Conservation (phyloP, 129 eudicot genomes). For the Chrysanthemum lavandulifolium region DNA sequence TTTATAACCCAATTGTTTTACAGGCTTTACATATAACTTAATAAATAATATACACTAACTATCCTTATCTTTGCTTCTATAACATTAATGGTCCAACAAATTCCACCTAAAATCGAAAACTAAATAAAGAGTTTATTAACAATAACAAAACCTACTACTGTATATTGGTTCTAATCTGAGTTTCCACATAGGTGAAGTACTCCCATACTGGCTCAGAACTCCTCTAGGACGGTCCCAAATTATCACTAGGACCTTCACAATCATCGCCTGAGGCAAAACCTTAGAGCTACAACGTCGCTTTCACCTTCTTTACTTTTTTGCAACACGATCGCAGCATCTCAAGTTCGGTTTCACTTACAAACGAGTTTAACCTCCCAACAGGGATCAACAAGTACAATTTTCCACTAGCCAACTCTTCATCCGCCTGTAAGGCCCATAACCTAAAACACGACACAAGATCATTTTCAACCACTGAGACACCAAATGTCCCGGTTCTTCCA, state of each 20-base stretch:
- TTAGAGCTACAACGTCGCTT: slow-evolving; percentile 29
- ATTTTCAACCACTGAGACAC: slow-evolving; percentile 27
- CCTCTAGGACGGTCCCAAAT: not conserved
- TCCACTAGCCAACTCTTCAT: slow-evolving; percentile 27
- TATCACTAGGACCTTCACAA: not conserved
- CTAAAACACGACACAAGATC: slow-evolving; percentile 28
- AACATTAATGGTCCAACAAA: too few species aligned
- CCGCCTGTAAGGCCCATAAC: slow-evolving; percentile 43
- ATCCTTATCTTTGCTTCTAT: too few species aligned
- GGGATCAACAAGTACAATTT: slow-evolving; percentile 44
- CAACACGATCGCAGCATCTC: slow-evolving; percentile 25
- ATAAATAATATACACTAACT: too few species aligned
- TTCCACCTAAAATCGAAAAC: not conserved
- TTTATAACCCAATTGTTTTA: too few species aligned
- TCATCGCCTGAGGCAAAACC: slow-evolving; percentile 34
- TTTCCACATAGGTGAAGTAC: slow-evolving; percentile 28
- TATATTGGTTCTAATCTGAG: slow-evolving; percentile 55
- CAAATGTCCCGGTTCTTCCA: slow-evolving; percentile 48
- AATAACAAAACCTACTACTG: not conserved
- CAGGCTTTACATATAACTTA: too few species aligned
- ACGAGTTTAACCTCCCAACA: slow-evolving; percentile 33
- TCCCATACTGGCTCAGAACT: not conserved
- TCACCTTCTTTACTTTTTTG: not conserved
- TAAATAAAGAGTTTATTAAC: too few species aligned
- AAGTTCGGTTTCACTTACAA: slow-evolving; percentile 38